phyloP scores from a whole-genome alignment of 2,329 filamentous ascomycete genomes.

The Zarea fungicola region DNA sequence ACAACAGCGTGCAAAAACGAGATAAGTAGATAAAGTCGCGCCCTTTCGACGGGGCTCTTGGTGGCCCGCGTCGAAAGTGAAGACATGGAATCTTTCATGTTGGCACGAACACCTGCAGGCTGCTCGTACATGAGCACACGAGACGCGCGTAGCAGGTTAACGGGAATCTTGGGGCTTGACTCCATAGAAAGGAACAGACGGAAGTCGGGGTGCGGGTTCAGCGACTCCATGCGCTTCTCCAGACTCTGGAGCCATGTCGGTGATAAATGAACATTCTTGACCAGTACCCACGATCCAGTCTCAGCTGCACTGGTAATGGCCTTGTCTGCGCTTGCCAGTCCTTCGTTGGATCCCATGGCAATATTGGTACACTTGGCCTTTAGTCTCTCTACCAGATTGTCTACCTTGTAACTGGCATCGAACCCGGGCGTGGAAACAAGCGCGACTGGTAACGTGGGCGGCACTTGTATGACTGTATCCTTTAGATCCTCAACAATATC shows the following conservation, averaged over 20 bases:
- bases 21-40: constrained; percentile 81
- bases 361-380: constrained; percentile 88
- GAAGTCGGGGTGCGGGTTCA: constrained; percentile 92
- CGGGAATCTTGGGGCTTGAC: constrained; percentile 90
- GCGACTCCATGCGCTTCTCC: constrained; percentile 91
- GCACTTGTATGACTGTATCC: constrained; percentile 78
- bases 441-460: constrained; percentile 78
- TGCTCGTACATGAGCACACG: constrained; percentile 97
- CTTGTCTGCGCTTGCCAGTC: constrained; percentile 86
- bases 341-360: constrained; percentile 98
- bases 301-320: constrained; percentile 90
- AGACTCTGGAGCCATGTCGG: constrained; percentile 95
- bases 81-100: constrained; percentile 96
- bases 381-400: constrained; percentile 82
- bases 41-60: constrained; percentile 85
- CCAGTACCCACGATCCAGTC: constrained; percentile 88
- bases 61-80: constrained; percentile 70
- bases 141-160: constrained; percentile 89
- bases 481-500: constrained; percentile 82
- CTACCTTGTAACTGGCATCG: constrained; percentile 98
- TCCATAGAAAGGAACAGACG: constrained; percentile 97
- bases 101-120: constrained; percentile 89
- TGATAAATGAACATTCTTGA: constrained; percentile 98
- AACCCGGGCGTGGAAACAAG: constrained; percentile 94
- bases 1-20: constrained; percentile 95